These are phyloP conservation scores for Pyrus betulifolia DNA, from an alignment of 306 rosid genomes.

Conservation along the genomic window DNA sequence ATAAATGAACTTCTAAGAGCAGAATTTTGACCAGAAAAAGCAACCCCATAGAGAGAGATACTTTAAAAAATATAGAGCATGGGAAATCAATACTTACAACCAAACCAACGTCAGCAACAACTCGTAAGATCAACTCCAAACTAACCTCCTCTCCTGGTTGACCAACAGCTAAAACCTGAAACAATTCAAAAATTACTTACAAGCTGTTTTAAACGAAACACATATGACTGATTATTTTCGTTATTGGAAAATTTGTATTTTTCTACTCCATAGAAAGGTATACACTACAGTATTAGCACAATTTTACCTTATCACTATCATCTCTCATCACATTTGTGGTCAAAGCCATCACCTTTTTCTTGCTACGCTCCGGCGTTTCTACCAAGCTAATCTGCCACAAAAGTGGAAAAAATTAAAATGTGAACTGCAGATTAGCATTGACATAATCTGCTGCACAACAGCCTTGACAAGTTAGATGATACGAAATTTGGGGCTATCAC, in stretches of 20 bases:
- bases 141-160: constrained; percentile 95
- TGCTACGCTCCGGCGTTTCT: constrained; percentile 52
- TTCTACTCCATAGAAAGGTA: not conserved
- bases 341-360: constrained; percentile 61
- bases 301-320: constrained; percentile 75
- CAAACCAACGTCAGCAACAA: constrained; percentile 95
- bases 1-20: not conserved
- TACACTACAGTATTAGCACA: not conserved
- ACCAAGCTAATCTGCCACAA: constrained; percentile 69
- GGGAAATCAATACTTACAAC: constrained; percentile 30
- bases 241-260: not conserved
- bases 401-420: constrained; percentile 2
- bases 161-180: constrained; percentile 72
- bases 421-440: not conserved
- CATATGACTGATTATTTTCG: not conserved
- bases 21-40: not conserved
- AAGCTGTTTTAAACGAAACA: constrained; percentile 2
- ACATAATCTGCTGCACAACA: not conserved
- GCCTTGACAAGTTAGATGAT: not conserved
- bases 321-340: constrained; percentile 88
- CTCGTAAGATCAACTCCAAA: constrained; percentile 87
- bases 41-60: not conserved
- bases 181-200: constrained; percentile 2
- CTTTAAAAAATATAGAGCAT: not conserved
- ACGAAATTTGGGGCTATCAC: not conserved